These are phyloP conservation scores for Metschnikowia lunata DNA, from an alignment of 805 yeast genomes.

Conservation along the genomic window DNA sequence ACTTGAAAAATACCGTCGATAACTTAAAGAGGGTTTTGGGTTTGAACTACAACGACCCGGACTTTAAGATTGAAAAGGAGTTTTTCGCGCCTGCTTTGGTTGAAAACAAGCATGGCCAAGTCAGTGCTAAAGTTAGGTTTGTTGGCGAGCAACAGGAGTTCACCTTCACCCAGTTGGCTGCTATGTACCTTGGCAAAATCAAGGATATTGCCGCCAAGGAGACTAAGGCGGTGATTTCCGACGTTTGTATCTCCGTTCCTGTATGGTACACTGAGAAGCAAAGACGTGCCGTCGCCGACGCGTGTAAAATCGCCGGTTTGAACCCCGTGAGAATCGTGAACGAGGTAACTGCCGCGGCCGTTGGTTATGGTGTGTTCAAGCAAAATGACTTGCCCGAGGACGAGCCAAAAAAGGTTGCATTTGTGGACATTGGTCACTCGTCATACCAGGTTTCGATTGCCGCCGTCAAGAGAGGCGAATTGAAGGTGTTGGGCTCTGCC, in stretches of 20 bases:
- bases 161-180: constrained; percentile 85
- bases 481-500: constrained; percentile 87
- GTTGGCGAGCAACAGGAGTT: constrained; percentile 74
- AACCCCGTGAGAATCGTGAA: constrained; percentile 98
- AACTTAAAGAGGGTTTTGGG: constrained; percentile 93
- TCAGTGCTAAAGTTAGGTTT: constrained; percentile 83
- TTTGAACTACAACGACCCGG: constrained; percentile 68
- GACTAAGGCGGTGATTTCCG: constrained; percentile 75
- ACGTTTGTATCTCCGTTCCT: constrained; percentile 93
- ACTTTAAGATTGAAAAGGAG: constrained; percentile 67
- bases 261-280: constrained; percentile 96
- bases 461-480: constrained; percentile 93
- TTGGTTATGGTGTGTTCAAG: constrained; percentile 98
- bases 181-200: constrained; percentile 91
- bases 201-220: constrained; percentile 76
- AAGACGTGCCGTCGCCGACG: constrained; percentile 94
- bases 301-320: constrained; percentile 91
- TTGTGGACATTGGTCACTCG: constrained; percentile 96
- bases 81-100: constrained; percentile 70
- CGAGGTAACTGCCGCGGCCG: constrained; percentile 98
- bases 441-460: constrained; percentile 87
- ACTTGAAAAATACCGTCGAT: constrained; percentile 93
- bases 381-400: constrained; percentile 89
- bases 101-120: constrained; percentile 64
- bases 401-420: constrained; percentile 83